Percentiles rank a stretch among this genome's conserved stretches.
phyloP scores from a whole-genome alignment of 345 rosid genomes.

The Euphorbia lathyris region DNA sequence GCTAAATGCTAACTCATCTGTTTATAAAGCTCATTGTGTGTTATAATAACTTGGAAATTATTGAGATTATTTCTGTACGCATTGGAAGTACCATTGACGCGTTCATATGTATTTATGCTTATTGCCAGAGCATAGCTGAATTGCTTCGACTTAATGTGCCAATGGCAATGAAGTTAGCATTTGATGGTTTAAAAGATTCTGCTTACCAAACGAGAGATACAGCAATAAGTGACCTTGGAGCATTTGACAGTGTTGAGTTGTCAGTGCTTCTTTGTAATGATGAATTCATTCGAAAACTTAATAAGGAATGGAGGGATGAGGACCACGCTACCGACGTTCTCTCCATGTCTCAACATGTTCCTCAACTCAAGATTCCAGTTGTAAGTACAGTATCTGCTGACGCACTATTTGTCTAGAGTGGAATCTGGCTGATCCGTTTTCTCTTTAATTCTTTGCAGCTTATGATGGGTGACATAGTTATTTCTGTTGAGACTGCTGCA shows the following conservation, averaged over 20 bases:
- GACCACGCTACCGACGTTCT: constrained; percentile 96
- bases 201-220: constrained; percentile 69
- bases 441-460: constrained; percentile 49
- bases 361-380: constrained; percentile 72
- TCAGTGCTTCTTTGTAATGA: constrained; percentile 85
- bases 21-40: background rate
- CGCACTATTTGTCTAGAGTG: background rate
- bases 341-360: constrained; percentile 84
- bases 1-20: background rate
- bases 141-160: constrained; percentile 82
- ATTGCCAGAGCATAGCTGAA: constrained; percentile 73
- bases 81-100: background rate
- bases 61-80: background rate
- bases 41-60: background rate
- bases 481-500: constrained; percentile 91
- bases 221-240: constrained; percentile 60
- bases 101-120: background rate
- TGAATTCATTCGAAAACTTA: constrained; percentile 75
- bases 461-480: constrained; percentile 92
- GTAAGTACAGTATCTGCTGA: constrained; percentile 36
- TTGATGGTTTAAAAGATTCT: constrained; percentile 60
- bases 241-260: constrained; percentile 65
- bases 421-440: background rate
- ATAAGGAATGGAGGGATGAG: constrained; percentile 93
- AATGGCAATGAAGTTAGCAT: constrained; percentile 72